A percentile compares a stretch with the other conserved stretches of the same genome.
phyloP scores from a whole-genome alignment of 2,329 filamentous ascomycete genomes.

The Stagonosporopsis rhizophila region DNA sequence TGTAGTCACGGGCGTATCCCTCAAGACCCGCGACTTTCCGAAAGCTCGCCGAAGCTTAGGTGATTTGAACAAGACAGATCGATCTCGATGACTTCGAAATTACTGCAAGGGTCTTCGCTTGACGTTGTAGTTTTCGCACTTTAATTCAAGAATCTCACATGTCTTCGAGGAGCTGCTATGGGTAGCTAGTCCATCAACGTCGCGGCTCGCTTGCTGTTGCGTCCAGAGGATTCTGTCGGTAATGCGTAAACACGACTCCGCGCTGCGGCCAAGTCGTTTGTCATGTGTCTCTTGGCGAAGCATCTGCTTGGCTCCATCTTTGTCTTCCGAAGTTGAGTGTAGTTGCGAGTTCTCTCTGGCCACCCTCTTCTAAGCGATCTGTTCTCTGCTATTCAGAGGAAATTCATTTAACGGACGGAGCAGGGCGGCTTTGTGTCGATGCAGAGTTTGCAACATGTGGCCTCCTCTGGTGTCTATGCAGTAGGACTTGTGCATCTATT shows the following conservation, averaged over 20 bases:
- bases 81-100: neutral
- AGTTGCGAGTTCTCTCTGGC: neutral
- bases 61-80: neutral
- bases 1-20: neutral
- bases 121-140: neutral
- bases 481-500: neutral
- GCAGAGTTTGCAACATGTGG: neutral
- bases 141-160: too few species aligned
- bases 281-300: neutral
- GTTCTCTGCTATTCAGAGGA: neutral
- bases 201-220: too few species aligned
- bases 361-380: conserved; percentile 2
- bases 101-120: too few species aligned
- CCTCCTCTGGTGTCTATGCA: neutral
- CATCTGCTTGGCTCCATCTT: neutral
- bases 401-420: neutral
- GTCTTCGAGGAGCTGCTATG: too few species aligned
- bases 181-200: neutral
- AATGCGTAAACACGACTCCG: too few species aligned
- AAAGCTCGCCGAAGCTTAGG: neutral
- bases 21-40: neutral
- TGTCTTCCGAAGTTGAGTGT: neutral
- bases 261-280: too few species aligned
- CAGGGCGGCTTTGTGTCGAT: neutral
- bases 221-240: neutral